phyloP scores from a whole-genome alignment of 140 eudicot genomes.

The Eryngium alpinum region DNA sequence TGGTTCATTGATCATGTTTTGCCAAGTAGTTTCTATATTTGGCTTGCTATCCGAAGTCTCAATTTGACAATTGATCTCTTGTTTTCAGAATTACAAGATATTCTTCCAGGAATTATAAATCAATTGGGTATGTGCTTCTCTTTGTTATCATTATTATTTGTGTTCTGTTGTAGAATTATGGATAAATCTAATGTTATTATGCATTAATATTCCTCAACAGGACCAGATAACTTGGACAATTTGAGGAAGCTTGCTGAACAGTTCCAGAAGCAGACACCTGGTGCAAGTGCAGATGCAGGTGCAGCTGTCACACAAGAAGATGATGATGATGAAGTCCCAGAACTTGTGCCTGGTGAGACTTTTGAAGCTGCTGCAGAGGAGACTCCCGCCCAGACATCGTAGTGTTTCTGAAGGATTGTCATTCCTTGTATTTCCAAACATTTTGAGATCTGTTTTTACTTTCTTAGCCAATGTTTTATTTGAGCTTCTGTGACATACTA shows the following conservation, averaged over 20 bases:
- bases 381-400: slow-evolving; percentile 20
- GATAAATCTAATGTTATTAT: background rate
- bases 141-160: background rate
- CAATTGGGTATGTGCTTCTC: slow-evolving; percentile 60
- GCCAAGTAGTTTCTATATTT: background rate
- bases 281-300: slow-evolving; percentile 35
- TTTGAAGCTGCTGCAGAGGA: slow-evolving; percentile 86
- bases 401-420: background rate
- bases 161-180: background rate
- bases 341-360: slow-evolving; percentile 74
- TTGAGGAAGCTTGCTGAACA: slow-evolving; percentile 80
- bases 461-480: background rate
- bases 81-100: slow-evolving; percentile 64
- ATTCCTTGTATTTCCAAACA: background rate
- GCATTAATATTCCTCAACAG: slow-evolving; percentile 28
- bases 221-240: slow-evolving; percentile 88
- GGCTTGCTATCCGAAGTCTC: background rate
- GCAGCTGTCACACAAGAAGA: slow-evolving; percentile 38
- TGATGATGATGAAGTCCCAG: slow-evolving; percentile 86
- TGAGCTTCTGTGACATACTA: slow-evolving; percentile 9
- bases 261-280: slow-evolving; percentile 67
- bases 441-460: background rate
- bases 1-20: background rate
- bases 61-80: background rate
- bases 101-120: slow-evolving; percentile 72